Evolutionary conservation across 176 grass and related monocot genomes (phyloP).

Genomic region (Oryza brachyantha): DNA sequence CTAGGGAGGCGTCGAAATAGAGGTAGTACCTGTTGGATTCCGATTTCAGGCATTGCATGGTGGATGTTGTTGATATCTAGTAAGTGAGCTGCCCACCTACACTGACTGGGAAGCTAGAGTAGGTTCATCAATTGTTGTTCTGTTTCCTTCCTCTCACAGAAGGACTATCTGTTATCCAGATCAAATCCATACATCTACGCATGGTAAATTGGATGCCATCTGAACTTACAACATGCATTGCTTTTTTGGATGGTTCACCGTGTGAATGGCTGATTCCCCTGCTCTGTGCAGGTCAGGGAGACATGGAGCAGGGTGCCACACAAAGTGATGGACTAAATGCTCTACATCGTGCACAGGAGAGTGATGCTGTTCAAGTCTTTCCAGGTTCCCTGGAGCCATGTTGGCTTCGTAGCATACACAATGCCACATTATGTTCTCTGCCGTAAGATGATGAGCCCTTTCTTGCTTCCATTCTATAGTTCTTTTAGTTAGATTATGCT

Average conservation of each 20-base stretch:
- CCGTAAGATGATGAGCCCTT: not conserved
- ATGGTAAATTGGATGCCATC: not conserved
- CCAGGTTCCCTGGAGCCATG: not conserved
- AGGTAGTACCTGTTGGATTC: conserved; percentile 30
- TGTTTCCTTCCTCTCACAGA: not conserved
- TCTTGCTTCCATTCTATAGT: not conserved
- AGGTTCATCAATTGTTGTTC: not conserved
- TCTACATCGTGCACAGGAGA: not conserved
- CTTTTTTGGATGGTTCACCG: not conserved
- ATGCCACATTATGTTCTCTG: not conserved
- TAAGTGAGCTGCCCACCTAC: not conserved
- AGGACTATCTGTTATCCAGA: not conserved
- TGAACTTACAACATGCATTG: not conserved
- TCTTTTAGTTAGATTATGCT: not conserved
- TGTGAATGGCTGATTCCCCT: not conserved
- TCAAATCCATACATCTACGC: not conserved
- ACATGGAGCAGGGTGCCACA: not conserved
- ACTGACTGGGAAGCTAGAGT: not conserved
- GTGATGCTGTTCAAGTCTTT: not conserved
- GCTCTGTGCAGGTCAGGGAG: not conserved
- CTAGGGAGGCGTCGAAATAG: conserved; percentile 38
- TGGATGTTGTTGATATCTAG: not conserved
- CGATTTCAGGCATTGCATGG: not conserved
- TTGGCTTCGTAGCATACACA: not conserved
- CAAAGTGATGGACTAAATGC: not conserved